phyloP scores from a whole-genome alignment of 768 basidiomycete genomes.

The Panus rudis region DNA sequence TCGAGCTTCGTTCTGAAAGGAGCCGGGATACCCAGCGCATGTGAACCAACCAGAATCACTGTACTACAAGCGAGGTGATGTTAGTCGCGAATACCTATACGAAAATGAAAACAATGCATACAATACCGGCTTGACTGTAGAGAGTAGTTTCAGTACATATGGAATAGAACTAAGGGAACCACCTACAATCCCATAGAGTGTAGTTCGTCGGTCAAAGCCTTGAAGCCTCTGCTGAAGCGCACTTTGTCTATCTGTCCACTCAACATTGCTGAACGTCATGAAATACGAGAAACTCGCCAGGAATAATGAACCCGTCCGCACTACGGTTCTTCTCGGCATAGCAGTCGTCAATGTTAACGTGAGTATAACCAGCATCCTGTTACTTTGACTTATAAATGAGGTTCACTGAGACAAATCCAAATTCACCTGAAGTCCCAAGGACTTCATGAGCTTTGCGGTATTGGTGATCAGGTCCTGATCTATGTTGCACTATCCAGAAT shows the following conservation, averaged over 20 bases:
- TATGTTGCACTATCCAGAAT: constrained; percentile 45
- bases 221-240: constrained; percentile 54
- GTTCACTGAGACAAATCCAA: neutral
- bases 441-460: constrained; percentile 43
- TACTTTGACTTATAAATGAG: neutral
- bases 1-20: constrained; percentile 55
- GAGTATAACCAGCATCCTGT: constrained; percentile 50
- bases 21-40: constrained; percentile 57
- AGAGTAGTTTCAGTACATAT: neutral
- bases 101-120: too few species aligned
- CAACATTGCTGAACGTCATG: neutral
- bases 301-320: constrained; percentile 42
- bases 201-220: constrained; percentile 43
- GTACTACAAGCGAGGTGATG: constrained; percentile 31
- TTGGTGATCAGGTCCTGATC: constrained; percentile 44
- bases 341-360: constrained; percentile 58
- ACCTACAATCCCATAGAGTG: constrained; percentile 50
- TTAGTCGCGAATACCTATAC: too few species aligned
- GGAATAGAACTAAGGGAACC: neutral
- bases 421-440: constrained; percentile 34
- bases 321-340: constrained; percentile 52
- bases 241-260: constrained; percentile 30
- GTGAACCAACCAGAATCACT: constrained; percentile 67
- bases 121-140: constrained; percentile 10
- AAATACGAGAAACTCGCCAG: constrained; percentile 29